Conservation (phyloP, 1,284 basidiomycete species). For the Pterula multifida region DNA sequence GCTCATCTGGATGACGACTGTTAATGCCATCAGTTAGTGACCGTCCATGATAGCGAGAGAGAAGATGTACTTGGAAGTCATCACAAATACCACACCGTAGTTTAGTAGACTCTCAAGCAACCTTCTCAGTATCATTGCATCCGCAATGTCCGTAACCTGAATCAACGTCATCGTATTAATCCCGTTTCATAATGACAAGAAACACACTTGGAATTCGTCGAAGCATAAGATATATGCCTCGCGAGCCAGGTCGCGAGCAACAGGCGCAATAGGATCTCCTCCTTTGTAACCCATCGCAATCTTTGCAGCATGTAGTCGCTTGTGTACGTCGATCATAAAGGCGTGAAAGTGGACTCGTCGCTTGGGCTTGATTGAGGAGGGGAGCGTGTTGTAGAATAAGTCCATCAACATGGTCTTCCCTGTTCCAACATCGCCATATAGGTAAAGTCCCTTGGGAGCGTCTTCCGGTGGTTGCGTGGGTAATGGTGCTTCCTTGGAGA, state of each 20-base stretch:
- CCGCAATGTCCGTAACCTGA: slow-evolving; percentile 97
- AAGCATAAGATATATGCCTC: slow-evolving; percentile 88
- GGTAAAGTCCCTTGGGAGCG: slow-evolving; percentile 83
- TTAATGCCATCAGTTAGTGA: slow-evolving; percentile 5
- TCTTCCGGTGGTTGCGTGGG: slow-evolving; percentile 32
- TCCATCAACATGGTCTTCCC: slow-evolving; percentile 99
- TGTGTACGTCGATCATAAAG: slow-evolving; percentile 99
- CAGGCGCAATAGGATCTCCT: slow-evolving; percentile 81
- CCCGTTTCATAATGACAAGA: neutral
- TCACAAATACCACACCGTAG: slow-evolving; percentile 87
- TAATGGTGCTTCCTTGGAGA: slow-evolving; percentile 32
- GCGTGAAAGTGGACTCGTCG: slow-evolving; percentile 93
- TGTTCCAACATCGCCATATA: slow-evolving; percentile 96
- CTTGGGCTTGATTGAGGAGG: slow-evolving; percentile 61
- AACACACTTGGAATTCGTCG: slow-evolving; percentile 89
- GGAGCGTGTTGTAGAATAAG: slow-evolving; percentile 87
- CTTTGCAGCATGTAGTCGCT: slow-evolving; percentile 78
- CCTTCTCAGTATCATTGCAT: slow-evolving; percentile 94
- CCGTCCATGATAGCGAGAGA: neutral
- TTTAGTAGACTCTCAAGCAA: slow-evolving; percentile 79
- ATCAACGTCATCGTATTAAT: slow-evolving; percentile 5
- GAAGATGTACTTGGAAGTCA: slow-evolving; percentile 81
- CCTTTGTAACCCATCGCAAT: slow-evolving; percentile 51
- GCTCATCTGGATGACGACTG: slow-evolving; percentile 92
- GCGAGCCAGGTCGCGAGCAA: slow-evolving; percentile 80